Base-by-base conservation (phyloP, 164 flowering plant species). In the Magnolia changhungtana region DNA sequence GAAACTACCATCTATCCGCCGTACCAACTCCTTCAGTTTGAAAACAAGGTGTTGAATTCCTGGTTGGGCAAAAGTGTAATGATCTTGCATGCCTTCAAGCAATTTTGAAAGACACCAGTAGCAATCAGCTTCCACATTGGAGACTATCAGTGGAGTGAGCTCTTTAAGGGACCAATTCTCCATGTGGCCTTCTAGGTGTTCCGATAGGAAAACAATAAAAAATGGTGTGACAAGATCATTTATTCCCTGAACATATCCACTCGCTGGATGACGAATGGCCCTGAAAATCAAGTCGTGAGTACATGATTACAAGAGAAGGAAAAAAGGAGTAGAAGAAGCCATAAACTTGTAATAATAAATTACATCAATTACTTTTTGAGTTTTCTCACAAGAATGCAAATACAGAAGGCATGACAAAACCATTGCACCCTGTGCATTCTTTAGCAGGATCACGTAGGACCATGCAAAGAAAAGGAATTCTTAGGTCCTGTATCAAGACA, bases 241-340 rank as follows among this genome's bases (percentile, higher is more conserved):
- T 88, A 94, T 96, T 78, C 99, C 98, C 80, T 96, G 99, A 68
- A 96, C 99, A 82, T 96, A 96, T 77, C 98, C 97, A 81, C 99
- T 94, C 50, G 99, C 98, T 74, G 99, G 99, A 87, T 96, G 99
- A 66, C 99, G 88, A 78, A 96, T 94, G 52, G 99, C 99, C 99
- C 98, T 94, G 89, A 76, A 85, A 83, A n/a, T 76, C 21, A 76
- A 64, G 76, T 37, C 8, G 45, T 16, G 49, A 18, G 8, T 8
- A 67, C 70, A 27, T 27, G 27, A 67, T 67, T 67, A 27, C 10
- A 18, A 67, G 51, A 7, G 64, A 14, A 75, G 68, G 64, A n/a
- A 76, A 19, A 51, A 27, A 29, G 1, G 2, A 29, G n/a, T n/a
- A 29, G 1, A 2, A 29, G 31, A 50, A 66, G n/a, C 23, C 11